Base-by-base conservation (phyloP, 768 basidiomycete species). In the Termitomyces sp. region DNA sequence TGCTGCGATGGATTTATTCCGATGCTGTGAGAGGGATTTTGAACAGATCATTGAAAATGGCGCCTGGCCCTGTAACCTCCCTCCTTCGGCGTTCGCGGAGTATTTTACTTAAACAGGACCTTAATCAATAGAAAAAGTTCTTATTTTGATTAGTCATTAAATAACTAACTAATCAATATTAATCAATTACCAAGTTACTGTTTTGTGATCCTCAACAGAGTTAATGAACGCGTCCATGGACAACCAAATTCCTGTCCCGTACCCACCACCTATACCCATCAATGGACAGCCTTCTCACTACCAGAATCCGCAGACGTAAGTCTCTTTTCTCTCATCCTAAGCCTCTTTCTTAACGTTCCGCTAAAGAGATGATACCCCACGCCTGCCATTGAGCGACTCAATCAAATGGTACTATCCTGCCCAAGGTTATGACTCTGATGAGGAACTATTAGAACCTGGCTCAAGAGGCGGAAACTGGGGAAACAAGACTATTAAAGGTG, bases 351-450 rank as follows among this genome's bases (percentile, higher is more conserved):
- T 51, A 21, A 42, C 35, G 43, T 52, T 46, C 29, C 42, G 17
- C 14, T 37, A 17, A 32, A 63, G 62, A 23, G 62, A 57, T 54
- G 62, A 63, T 42, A 34, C 51, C 40, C 55, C 59, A 34, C 58
- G 61, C 38, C 70, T 82, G 32, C 82, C 85, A 44, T 68, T 86
- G 57, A 85, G 84, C 62, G 91, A 93, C 71, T 82, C 80, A 57
- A 88, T 90, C 64, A 78, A 82, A 21, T 93, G 89, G 88, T 92
- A 90, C 67, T 92, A 90, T 65, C 91, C 91, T 2, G 84, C 87
- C n/a, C 83, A 86, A 65, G 88, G 86, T 27, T 80, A 85, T 65
- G 81, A 82, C 56, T 85, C 85, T 16, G 85, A 87, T 59, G 84
- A 85, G 42, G 85, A 86, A 59, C 73, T 81, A 37, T 63, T 76